phyloP scores from a whole-genome alignment of 2,329 filamentous ascomycete genomes.

The Phaeosphaeria sp. region DNA sequence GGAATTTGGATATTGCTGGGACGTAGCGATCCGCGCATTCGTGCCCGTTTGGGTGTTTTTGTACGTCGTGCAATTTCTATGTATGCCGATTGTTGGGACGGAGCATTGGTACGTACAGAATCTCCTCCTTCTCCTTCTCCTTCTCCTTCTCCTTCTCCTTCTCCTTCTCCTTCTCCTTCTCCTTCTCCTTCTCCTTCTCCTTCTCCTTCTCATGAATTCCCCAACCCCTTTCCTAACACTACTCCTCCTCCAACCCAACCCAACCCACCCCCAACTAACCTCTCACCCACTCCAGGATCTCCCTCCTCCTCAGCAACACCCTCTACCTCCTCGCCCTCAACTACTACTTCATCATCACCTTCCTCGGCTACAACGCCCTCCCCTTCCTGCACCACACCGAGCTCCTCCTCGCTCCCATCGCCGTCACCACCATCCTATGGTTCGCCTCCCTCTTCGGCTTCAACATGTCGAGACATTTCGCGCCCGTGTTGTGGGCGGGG shows the following conservation, averaged over 20 bases:
- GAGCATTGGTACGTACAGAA: conserved; percentile 56
- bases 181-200: no score
- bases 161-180: no score
- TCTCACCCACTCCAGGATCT: conserved; percentile 48
- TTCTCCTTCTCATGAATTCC: no score
- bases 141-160: neutral
- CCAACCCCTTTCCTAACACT: no score
- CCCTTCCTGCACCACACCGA: conserved; percentile 73
- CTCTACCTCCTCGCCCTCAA: conserved; percentile 70
- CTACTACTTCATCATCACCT: conserved; percentile 73
- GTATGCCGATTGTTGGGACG: conserved; percentile 66
- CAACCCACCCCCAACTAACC: neutral
- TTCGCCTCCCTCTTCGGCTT: conserved; percentile 59
- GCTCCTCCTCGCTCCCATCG: conserved; percentile 67
- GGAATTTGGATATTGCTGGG: conserved; percentile 76
- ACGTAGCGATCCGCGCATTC: conserved; percentile 72
- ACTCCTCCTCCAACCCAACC: neutral
- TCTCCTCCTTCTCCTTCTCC: neutral
- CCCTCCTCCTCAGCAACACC: conserved; percentile 68
- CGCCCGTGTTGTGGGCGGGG: conserved; percentile 59
- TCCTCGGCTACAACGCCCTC: conserved; percentile 72
- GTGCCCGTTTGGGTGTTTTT: conserved; percentile 72
- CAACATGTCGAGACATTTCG: conserved; percentile 59
- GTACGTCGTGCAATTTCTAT: conserved; percentile 71
- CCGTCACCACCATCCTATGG: conserved; percentile 68